A percentile compares a stretch with the other conserved stretches of the same genome.
Evolutionary conservation across 108 stramenopile species (phyloP).

Genomic region (Fragilariopsis cylindrus): DNA sequence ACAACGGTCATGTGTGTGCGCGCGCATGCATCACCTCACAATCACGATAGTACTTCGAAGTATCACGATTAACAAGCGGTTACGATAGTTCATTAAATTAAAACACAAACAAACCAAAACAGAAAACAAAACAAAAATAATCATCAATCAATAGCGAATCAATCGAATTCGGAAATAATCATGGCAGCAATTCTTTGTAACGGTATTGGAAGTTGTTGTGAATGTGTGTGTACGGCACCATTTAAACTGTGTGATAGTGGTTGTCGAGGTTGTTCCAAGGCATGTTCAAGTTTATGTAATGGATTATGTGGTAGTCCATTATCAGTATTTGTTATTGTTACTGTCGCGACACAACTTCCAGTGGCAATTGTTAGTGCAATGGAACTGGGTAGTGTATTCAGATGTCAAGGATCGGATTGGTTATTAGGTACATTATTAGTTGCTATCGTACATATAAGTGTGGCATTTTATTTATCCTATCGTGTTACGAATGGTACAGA

Average conservation of each 20-base stretch:
- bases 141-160: too few relatives aligned
- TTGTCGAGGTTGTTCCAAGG: neutral
- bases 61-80: too few relatives aligned
- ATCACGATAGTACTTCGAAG: too few relatives aligned
- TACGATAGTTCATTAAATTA: too few relatives aligned
- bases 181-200: slow-evolving; percentile 9
- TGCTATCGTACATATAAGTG: neutral
- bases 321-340: neutral
- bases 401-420: neutral
- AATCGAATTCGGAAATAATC: neutral
- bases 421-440: neutral
- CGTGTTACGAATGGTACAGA: neutral
- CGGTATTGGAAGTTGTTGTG: neutral
- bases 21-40: too few relatives aligned
- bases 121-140: too few relatives aligned
- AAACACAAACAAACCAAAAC: too few relatives aligned
- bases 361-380: neutral
- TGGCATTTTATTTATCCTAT: neutral
- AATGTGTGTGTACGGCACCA: neutral
- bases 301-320: neutral
- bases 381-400: neutral
- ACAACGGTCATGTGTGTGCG: too few relatives aligned
- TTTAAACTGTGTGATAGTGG: neutral
- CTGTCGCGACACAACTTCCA: neutral
- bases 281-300: neutral